These are phyloP conservation scores for Vinca minor DNA, from an alignment of 257 asterid genomes.

Conservation along the genomic window DNA sequence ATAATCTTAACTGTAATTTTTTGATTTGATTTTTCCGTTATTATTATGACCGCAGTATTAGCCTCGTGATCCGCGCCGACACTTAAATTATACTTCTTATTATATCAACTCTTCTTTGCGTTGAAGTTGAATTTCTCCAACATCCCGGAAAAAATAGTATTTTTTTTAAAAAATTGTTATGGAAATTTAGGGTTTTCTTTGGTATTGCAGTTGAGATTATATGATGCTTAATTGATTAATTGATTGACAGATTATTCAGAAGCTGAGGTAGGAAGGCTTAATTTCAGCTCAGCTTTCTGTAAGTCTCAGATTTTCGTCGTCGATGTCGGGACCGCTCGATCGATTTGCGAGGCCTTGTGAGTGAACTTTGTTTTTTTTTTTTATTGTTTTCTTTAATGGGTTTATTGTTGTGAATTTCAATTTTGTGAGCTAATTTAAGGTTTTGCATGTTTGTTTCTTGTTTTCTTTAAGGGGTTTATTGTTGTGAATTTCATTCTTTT, in stretches of 20 bases:
- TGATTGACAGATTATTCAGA: constrained; percentile 11
- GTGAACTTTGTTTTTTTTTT: constrained; percentile 22
- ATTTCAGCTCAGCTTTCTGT: neutral
- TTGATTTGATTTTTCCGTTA: constrained; percentile 13
- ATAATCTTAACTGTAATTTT: neutral
- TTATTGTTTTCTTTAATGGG: too few species aligned
- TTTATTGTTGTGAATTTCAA: constrained; percentile 4
- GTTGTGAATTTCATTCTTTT: neutral
- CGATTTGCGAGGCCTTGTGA: constrained; percentile 85
- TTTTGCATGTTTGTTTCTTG: constrained; percentile 1
- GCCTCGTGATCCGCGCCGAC: constrained; percentile 33
- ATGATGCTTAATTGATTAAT: constrained; percentile 22
- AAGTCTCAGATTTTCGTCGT: constrained; percentile 13
- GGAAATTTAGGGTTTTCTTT: neutral
- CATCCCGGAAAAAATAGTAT: too few species aligned
- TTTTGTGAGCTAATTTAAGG: neutral
- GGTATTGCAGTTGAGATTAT: too few species aligned
- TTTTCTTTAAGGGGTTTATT: neutral
- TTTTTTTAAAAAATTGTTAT: neutral
- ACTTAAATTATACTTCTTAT: constrained; percentile 21
- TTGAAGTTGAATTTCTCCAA: too few species aligned
- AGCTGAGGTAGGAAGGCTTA: constrained; percentile 5
- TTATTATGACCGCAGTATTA: constrained; percentile 26
- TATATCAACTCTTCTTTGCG: constrained; percentile 7
- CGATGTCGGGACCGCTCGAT: constrained; percentile 92